Percentiles rank a stretch among this genome's conserved stretches.
These are phyloP conservation scores for Hypoxylon lienhwacheense DNA, from an alignment of 495 filamentous ascomycete species.

Conservation along the genomic window DNA sequence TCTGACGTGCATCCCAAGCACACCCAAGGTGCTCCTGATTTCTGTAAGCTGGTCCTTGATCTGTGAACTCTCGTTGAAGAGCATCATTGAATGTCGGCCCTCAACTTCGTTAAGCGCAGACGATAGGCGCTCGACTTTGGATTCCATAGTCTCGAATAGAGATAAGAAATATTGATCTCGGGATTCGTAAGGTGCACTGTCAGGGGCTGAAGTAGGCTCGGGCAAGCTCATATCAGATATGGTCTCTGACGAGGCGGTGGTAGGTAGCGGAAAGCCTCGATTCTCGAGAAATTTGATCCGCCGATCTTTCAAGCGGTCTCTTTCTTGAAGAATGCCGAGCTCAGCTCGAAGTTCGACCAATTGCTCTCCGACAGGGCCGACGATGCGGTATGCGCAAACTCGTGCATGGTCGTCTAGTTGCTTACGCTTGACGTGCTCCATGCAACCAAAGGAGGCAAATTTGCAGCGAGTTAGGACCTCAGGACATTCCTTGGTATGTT, in stretches of 20 bases:
- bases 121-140: constrained; percentile 48
- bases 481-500: constrained; percentile 48
- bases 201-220: constrained; percentile 13
- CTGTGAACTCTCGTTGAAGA: constrained; percentile 53
- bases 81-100: constrained; percentile 49
- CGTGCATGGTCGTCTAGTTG: constrained; percentile 32
- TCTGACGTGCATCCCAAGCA: constrained; percentile 56
- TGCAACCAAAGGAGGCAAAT: constrained; percentile 48
- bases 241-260: constrained; percentile 18
- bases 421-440: constrained; percentile 22
- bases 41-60: constrained; percentile 58
- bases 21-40: constrained; percentile 52
- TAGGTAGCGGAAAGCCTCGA: constrained; percentile 25
- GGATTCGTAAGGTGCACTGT: constrained; percentile 39
- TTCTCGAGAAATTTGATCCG: constrained; percentile 49
- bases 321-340: constrained; percentile 35
- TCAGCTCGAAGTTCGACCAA: constrained; percentile 41
- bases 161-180: constrained; percentile 49
- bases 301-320: constrained; percentile 43
- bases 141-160: constrained; percentile 52
- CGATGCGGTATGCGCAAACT: constrained; percentile 38
- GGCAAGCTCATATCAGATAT: constrained; percentile 29
- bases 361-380: constrained; percentile 43
- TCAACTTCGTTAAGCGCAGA: constrained; percentile 51
- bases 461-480: constrained; percentile 46